A percentile compares a stretch with the other conserved stretches of the same genome.
phyloP scores from a whole-genome alignment of 1,284 basidiomycete species.

The Athelia sp. region DNA sequence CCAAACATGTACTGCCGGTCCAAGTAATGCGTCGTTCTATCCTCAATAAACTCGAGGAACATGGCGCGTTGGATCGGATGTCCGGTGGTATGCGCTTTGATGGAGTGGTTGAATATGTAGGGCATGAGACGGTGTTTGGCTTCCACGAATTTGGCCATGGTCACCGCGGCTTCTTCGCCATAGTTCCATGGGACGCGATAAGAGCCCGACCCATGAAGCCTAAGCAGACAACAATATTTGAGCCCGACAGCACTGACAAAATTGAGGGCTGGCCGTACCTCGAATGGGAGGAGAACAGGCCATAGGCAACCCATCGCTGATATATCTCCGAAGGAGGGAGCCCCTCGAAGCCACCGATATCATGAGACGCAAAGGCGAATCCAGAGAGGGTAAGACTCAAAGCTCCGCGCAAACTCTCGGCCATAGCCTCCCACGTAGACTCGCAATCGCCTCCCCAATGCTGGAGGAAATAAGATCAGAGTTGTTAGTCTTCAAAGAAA shows the following conservation, averaged over 20 bases:
- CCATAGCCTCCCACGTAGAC: slow-evolving; percentile 60
- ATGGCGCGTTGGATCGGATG: slow-evolving; percentile 53
- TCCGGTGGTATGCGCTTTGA: slow-evolving; percentile 44
- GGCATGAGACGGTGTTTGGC: slow-evolving; percentile 57
- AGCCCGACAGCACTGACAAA: not conserved
- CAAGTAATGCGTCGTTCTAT: slow-evolving; percentile 43
- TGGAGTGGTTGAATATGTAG: slow-evolving; percentile 50
- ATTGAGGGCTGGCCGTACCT: too few species aligned
- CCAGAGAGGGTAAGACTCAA: slow-evolving; percentile 52
- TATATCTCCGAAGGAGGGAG: slow-evolving; percentile 51
- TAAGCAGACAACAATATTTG: not conserved
- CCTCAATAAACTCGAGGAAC: slow-evolving; percentile 53
- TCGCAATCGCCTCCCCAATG: slow-evolving; percentile 65
- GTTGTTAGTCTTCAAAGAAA: too few species aligned
- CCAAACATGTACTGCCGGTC: slow-evolving; percentile 59
- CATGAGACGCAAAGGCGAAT: slow-evolving; percentile 54
- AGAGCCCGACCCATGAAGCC: too few species aligned
- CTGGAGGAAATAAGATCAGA: slow-evolving; percentile 10
- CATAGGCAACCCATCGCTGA: slow-evolving; percentile 58
- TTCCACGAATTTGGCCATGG: slow-evolving; percentile 48
- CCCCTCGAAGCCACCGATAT: slow-evolving; percentile 49
- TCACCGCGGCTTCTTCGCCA: slow-evolving; percentile 39
- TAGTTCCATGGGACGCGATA: too few species aligned
- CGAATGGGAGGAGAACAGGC: slow-evolving; percentile 48
- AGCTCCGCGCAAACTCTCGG: slow-evolving; percentile 56